Evolutionary conservation across 352 stramenopile genomes (phyloP).

Genomic region (Globisporangium parvum): DNA sequence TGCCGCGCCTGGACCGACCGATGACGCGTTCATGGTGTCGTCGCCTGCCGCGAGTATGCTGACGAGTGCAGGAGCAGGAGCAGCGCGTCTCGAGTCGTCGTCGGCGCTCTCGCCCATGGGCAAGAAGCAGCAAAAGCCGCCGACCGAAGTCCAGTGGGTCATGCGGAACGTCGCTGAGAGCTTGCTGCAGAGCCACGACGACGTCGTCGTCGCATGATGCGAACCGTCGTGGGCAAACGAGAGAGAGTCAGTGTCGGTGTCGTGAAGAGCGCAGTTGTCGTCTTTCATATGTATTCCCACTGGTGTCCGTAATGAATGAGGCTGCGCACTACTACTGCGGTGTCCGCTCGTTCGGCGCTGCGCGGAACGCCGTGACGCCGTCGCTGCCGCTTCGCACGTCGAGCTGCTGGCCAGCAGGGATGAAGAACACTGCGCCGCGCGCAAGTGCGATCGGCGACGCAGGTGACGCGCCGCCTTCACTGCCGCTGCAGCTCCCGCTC

Average conservation of each 20-base stretch:
- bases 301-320: constrained; percentile 3
- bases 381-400: constrained; percentile 27
- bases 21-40: neutral
- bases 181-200: constrained; percentile 51
- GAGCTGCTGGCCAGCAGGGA: constrained; percentile 38
- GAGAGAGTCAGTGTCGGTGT: no score
- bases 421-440: constrained; percentile 46
- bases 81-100: neutral
- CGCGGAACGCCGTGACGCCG: constrained; percentile 37
- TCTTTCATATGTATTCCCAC: constrained; percentile 5
- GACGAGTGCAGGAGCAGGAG: neutral
- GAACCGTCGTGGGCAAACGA: neutral
- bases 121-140: constrained; percentile 19
- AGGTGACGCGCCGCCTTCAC: neutral
- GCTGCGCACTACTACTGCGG: neutral
- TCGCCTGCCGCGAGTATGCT: neutral
- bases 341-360: constrained; percentile 46
- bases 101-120: constrained; percentile 7
- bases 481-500: constrained; percentile 21
- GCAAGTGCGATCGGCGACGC: neutral
- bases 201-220: constrained; percentile 21
- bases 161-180: constrained; percentile 70
- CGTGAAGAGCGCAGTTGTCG: neutral
- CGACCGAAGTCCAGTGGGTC: constrained; percentile 66
- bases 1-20: neutral